phyloP scores from a whole-genome alignment of 805 yeast genomes.

The Yarrowia sp. region DNA sequence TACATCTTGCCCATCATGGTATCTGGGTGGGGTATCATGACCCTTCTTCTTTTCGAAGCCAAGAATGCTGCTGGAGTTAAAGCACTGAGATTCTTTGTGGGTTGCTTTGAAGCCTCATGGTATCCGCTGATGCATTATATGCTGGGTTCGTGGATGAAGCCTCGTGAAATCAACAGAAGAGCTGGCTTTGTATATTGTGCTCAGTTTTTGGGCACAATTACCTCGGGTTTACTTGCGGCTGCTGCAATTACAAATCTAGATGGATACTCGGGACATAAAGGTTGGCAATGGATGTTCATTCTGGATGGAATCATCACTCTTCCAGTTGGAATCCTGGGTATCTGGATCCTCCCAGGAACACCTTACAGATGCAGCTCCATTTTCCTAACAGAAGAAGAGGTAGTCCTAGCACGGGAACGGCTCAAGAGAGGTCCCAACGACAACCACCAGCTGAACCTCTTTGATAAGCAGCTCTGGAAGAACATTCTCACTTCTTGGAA shows the following conservation, averaged over 20 bases:
- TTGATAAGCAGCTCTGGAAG: background rate
- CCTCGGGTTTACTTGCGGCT: background rate
- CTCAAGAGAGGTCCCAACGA: background rate
- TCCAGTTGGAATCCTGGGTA: background rate
- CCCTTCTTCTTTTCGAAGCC: background rate
- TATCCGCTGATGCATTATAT: background rate
- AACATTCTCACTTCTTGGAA: background rate
- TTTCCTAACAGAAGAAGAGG: background rate
- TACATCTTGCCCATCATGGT: background rate
- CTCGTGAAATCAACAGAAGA: background rate
- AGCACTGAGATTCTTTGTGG: background rate
- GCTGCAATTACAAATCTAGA: background rate
- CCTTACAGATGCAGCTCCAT: background rate
- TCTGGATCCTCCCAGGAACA: conserved; percentile 2
- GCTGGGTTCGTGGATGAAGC: background rate
- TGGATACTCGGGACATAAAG: background rate
- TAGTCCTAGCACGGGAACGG: background rate
- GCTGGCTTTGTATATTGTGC: conserved; percentile 2
- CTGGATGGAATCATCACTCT: background rate
- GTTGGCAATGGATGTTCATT: conserved; percentile 2
- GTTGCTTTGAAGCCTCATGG: background rate
- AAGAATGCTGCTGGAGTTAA: background rate
- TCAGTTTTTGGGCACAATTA: background rate
- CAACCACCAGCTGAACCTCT: background rate
- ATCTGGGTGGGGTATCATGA: background rate